These are phyloP conservation scores for Globisporangium takayamanum DNA, from an alignment of 352 stramenopile genomes.

Conservation along the genomic window DNA sequence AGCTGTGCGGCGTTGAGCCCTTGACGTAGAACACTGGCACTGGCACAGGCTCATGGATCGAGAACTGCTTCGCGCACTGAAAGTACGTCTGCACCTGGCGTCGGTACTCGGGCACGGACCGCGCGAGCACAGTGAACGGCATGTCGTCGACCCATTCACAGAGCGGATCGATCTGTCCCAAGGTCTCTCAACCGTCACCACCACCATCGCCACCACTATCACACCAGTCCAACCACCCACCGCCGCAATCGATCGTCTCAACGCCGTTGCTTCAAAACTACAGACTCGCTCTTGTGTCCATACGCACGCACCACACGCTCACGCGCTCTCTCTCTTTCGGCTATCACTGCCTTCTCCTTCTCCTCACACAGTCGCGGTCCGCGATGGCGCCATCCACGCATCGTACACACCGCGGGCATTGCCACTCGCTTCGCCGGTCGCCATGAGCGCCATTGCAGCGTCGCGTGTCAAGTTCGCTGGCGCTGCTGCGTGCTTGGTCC, in stretches of 20 bases:
- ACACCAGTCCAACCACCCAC: no score
- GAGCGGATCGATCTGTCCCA: no score
- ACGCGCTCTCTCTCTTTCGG: no score
- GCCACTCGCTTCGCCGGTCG: neutral
- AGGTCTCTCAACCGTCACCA: no score
- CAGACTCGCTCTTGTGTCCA: no score
- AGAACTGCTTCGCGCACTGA: conserved; percentile 31
- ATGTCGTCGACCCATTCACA: conserved; percentile 14
- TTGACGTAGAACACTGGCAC: conserved; percentile 52
- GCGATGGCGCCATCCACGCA: conserved; percentile 20
- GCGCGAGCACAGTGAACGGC: conserved; percentile 26
- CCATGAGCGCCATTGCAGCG: conserved; percentile 4
- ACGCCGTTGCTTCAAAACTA: no score
- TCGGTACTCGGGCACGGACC: no score
- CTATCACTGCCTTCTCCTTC: no score
- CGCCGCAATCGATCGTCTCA: no score
- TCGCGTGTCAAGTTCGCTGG: conserved; percentile 4
- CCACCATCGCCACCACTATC: no score
- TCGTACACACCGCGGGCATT: conserved; percentile 19
- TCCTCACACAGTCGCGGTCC: no score
- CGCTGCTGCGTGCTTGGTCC: conserved; percentile 15
- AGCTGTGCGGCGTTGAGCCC: conserved; percentile 9
- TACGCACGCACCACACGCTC: no score
- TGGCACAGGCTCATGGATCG: conserved; percentile 58
- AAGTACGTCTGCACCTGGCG: conserved; percentile 4